Percentiles rank a stretch among this genome's conserved stretches.
Conservation (phyloP, 1,284 basidiomycete species). For the Athelia sp. region DNA sequence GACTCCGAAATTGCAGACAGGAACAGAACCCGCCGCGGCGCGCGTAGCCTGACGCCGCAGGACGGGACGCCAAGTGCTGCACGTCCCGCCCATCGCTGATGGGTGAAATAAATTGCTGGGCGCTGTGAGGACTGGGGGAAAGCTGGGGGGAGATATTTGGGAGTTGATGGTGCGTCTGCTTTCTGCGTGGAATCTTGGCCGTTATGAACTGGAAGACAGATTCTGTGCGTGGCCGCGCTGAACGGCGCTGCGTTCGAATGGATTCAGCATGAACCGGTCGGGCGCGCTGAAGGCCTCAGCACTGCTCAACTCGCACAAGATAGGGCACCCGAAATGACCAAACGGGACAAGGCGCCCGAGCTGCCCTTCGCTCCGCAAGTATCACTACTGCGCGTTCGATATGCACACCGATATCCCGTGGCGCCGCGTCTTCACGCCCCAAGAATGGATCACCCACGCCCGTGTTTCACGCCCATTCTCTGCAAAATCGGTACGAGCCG, state of each 20-base stretch:
- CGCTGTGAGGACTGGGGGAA: constrained; percentile 42
- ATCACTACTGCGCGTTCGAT: too few species aligned
- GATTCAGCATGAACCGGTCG: constrained; percentile 51
- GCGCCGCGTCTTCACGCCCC: too few species aligned
- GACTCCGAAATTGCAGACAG: constrained; percentile 36
- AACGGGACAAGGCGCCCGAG: too few species aligned
- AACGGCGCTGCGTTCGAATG: constrained; percentile 52
- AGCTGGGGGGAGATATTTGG: constrained; percentile 41
- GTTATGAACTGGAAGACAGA: constrained; percentile 23
- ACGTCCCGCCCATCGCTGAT: constrained; percentile 43
- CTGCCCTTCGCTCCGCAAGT: too few species aligned
- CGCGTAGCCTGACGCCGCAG: constrained; percentile 38
- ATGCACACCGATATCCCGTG: too few species aligned
- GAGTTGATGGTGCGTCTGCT: constrained; percentile 41
- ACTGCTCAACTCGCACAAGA: constrained; percentile 45
- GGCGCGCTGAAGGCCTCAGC: constrained; percentile 36
- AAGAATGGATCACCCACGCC: too few species aligned
- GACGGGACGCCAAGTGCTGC: constrained; percentile 43
- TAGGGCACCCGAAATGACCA: too few species aligned
- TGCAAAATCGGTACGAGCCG: too few species aligned
- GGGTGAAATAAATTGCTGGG: constrained; percentile 47
- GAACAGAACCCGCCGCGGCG: constrained; percentile 40
- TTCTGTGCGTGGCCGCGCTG: constrained; percentile 45
- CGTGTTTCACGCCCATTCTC: too few species aligned
- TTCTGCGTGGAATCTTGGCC: not conserved